These are phyloP conservation scores for Trametes sp. DNA, from an alignment of 1,284 basidiomycete genomes.

Conservation along the genomic window DNA sequence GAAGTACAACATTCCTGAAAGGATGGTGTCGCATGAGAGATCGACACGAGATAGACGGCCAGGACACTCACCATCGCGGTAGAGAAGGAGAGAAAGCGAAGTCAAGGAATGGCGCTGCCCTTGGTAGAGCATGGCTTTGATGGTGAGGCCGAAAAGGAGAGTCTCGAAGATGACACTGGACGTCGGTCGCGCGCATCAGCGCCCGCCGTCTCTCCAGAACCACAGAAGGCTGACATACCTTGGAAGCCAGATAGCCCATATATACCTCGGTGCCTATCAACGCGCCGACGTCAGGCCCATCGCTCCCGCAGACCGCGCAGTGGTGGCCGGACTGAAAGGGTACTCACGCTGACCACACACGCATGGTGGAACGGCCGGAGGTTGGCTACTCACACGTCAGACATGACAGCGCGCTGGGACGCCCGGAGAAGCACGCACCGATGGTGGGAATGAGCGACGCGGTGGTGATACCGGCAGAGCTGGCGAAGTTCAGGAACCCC, in stretches of 20 bases:
- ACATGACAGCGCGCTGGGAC: not conserved
- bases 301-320: not conserved
- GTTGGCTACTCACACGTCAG: slow-evolving; percentile 25
- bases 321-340: not conserved
- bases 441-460: slow-evolving; percentile 38
- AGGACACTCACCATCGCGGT: slow-evolving; percentile 39
- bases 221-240: slow-evolving; percentile 28
- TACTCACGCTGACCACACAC: slow-evolving; percentile 39
- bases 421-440: slow-evolving; percentile 26
- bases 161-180: slow-evolving; percentile 41
- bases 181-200: not conserved
- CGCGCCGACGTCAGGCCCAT: not conserved
- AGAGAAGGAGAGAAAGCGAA: slow-evolving; percentile 40
- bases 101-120: slow-evolving; percentile 37
- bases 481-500: slow-evolving; percentile 35
- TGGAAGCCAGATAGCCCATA: slow-evolving; percentile 43
- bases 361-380: slow-evolving; percentile 37
- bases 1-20: slow-evolving; percentile 42
- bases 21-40: not conserved
- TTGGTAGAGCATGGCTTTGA: slow-evolving; percentile 37
- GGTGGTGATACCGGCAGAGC: slow-evolving; percentile 36
- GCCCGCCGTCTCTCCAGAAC: not conserved
- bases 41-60: not conserved
- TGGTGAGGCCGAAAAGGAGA: slow-evolving; percentile 41
- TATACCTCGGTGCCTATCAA: slow-evolving; percentile 37